A percentile compares a stretch with the other conserved stretches of the same genome.
Evolutionary conservation across 1,284 basidiomycete genomes (phyloP).

Genomic region (Thelephora terrestris): DNA sequence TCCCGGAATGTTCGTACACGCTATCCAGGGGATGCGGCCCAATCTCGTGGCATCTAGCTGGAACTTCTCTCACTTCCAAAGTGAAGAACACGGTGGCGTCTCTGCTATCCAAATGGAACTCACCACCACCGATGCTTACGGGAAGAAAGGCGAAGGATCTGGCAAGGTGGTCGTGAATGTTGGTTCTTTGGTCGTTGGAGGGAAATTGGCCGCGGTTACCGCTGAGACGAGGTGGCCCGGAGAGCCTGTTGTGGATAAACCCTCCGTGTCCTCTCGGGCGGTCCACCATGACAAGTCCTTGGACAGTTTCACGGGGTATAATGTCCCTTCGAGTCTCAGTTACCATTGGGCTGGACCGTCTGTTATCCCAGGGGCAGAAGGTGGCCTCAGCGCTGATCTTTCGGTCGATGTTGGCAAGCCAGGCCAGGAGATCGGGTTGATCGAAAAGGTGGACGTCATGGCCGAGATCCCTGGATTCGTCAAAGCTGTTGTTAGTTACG

Average conservation of each 20-base stretch:
- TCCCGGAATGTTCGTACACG: conserved; percentile 89
- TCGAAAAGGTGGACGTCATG: conserved; percentile 96
- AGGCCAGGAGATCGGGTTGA: conserved; percentile 59
- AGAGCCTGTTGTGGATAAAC: conserved; percentile 36
- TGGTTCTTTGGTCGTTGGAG: conserved; percentile 73
- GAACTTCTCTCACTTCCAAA: conserved; percentile 94
- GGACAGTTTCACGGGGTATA: conserved; percentile 78
- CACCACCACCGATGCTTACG: conserved; percentile 72
- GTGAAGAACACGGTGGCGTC: conserved; percentile 60
- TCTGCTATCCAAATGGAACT: conserved; percentile 96
- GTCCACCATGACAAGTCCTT: conserved; percentile 53
- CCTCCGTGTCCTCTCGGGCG: conserved; percentile 52
- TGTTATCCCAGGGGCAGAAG: conserved; percentile 40
- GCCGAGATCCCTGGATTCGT: conserved; percentile 92
- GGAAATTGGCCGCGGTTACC: conserved; percentile 66
- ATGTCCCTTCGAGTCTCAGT: conserved; percentile 59
- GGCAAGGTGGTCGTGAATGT: conserved; percentile 79
- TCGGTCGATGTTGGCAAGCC: conserved; percentile 47
- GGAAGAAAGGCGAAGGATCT: conserved; percentile 63
- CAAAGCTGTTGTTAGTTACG: conserved; percentile 84
- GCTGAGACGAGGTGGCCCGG: conserved; percentile 61
- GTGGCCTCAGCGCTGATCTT: conserved; percentile 45
- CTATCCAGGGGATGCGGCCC: conserved; percentile 97
- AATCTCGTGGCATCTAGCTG: conserved; percentile 89
- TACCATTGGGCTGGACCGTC: conserved; percentile 78